Evolutionary conservation across 129 eudicot genomes (phyloP).

Genomic region (Oenanthe sinensis): DNA sequence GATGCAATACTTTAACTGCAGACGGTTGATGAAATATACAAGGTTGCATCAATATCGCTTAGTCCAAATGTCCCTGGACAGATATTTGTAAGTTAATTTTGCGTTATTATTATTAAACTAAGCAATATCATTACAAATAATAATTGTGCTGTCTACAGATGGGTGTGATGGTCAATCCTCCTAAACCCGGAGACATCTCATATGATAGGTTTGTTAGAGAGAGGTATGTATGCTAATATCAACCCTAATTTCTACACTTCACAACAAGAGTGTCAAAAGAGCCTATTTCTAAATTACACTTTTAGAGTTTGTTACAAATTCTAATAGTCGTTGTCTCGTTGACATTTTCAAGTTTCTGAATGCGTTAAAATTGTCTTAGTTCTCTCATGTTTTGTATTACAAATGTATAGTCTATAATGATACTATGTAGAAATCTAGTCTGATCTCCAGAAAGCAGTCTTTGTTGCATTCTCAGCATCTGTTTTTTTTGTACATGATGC

Average conservation of each 20-base stretch:
- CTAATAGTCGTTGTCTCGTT: background rate
- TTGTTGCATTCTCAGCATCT: conserved; percentile 6
- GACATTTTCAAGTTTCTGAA: background rate
- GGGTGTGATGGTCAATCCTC: conserved; percentile 96
- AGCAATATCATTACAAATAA: background rate
- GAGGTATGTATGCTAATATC: conserved; percentile 39
- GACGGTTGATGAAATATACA: conserved; percentile 97
- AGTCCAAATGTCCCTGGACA: conserved; percentile 96
- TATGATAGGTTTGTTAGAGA: conserved; percentile 66
- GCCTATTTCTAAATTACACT: background rate
- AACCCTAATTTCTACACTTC: background rate
- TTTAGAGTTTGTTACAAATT: background rate
- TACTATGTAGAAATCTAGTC: background rate
- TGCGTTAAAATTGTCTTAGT: background rate
- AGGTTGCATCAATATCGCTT: conserved; percentile 91
- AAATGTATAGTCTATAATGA: background rate
- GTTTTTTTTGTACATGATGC: conserved; percentile 25
- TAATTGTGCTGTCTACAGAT: conserved; percentile 34
- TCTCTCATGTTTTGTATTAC: background rate
- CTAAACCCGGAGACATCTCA: conserved; percentile 91
- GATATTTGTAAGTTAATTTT: conserved; percentile 66
- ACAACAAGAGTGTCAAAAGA: background rate
- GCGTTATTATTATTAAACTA: background rate
- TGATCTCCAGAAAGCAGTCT: background rate
- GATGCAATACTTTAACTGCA: conserved; percentile 26